A percentile compares a stretch with the other conserved stretches of the same genome.
Conservation (phyloP, 371 early-diverging fungal species). For the Haplosporangium sp. region DNA sequence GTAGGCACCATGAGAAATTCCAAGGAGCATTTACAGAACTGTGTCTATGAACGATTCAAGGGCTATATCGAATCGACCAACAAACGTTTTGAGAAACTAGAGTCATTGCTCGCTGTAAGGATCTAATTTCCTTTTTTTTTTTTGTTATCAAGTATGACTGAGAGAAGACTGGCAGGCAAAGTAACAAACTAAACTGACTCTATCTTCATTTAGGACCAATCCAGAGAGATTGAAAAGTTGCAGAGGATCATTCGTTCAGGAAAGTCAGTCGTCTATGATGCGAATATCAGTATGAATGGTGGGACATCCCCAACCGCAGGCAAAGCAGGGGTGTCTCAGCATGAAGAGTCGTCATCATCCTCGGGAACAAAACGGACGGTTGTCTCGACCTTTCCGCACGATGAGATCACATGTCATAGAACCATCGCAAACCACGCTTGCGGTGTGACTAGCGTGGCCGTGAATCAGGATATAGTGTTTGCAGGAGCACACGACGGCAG, state of each 20-base stretch:
- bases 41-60: constrained; percentile 66
- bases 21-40: constrained; percentile 58
- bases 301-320: not conserved
- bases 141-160: not conserved
- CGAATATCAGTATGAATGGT: constrained; percentile 1
- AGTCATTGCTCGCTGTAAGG: constrained; percentile 46
- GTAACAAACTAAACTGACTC: no score
- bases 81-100: constrained; percentile 56
- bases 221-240: constrained; percentile 53
- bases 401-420: constrained; percentile 64
- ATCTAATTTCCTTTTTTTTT: not conserved
- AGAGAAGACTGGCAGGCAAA: not conserved
- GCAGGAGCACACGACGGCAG: constrained; percentile 74
- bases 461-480: constrained; percentile 59
- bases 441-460: constrained; percentile 72
- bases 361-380: constrained; percentile 29
- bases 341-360: constrained; percentile 7
- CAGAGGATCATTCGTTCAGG: constrained; percentile 48
- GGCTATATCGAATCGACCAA: constrained; percentile 61
- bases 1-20: constrained; percentile 56
- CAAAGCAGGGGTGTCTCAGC: not conserved
- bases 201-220: constrained; percentile 34
- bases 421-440: constrained; percentile 65
- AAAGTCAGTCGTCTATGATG: constrained; percentile 21
- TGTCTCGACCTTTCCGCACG: constrained; percentile 56